Evolutionary conservation across 345 rosid species (phyloP), one percentile per base, ranked within the genome.

Genomic region (Eucalyptus virginea): DNA sequence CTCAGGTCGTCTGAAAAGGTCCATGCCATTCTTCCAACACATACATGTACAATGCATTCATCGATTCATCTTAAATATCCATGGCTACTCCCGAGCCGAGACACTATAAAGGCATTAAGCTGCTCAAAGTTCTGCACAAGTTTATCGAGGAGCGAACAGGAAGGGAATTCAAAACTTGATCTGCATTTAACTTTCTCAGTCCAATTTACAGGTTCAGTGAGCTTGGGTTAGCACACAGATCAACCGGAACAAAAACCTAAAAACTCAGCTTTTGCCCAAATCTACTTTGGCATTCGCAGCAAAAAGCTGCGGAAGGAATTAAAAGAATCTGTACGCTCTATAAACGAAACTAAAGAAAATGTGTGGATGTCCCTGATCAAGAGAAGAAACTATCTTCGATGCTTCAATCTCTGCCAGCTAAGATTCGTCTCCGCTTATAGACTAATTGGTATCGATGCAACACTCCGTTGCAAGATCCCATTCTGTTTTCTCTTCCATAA

Each of bases 351-450:
- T 40, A 40, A 77, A 77, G 85, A 77, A 40, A 24, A 77, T 21
- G 85, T 37, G 6, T 77, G 85, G 47, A 37, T 77, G 85, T 40
- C 47, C 47, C 26, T 8, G 2, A 77, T 40, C 47, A 23, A 40
- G 47, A 77, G 85, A 77, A 77, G 85, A 77, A 77, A 37, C 85
- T 40, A 77, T 77, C 30, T 77, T 77, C 9, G 47, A 77, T 40
- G 85, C 85, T 77, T 89, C 87, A 89, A 81, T 69, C 87, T 87
- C 89, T 24, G 54, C 77, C 47, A 45, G 88, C 88, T 69, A 90
- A 72, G 56, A 90, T 86, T 69, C 93, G 87, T 72, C 91, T 89
- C 60, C 90, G 88, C 90, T 90, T 91, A 72, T 89, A 91, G 13
- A 90, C 89, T 21, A 65, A 54, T 52, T 45, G 88, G 81, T 62